Conservation (phyloP, 2,329 filamentous ascomycete genomes). For the Colletotrichum liriopes region DNA sequence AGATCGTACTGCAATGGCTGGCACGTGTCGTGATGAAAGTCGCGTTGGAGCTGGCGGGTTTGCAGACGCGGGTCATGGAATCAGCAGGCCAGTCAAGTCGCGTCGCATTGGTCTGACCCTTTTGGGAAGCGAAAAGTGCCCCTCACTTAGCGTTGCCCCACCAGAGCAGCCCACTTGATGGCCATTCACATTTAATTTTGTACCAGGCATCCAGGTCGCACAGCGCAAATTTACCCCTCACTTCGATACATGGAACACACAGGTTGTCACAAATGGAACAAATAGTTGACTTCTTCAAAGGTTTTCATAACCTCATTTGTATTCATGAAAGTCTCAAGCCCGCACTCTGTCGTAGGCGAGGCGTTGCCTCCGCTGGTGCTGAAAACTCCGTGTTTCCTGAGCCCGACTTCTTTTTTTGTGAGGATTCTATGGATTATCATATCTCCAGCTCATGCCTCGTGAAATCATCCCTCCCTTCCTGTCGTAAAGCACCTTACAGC, state of each 20-base stretch:
- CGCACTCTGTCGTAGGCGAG: slow-evolving; percentile 34
- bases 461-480: slow-evolving; percentile 46
- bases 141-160: slow-evolving; percentile 43
- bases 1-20: background rate
- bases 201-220: background rate
- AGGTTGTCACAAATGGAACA: background rate
- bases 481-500: slow-evolving; percentile 43
- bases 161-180: slow-evolving; percentile 18
- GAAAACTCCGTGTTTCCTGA: slow-evolving; percentile 33
- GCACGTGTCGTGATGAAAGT: slow-evolving; percentile 1
- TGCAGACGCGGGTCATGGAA: background rate
- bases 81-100: slow-evolving; percentile 1
- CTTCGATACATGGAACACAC: background rate
- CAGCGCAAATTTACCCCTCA: slow-evolving; percentile 20
- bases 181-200: background rate
- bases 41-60: slow-evolving; percentile 13
- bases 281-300: slow-evolving; percentile 34
- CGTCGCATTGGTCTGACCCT: slow-evolving; percentile 39
- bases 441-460: slow-evolving; percentile 52
- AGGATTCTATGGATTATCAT: slow-evolving; percentile 44
- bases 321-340: slow-evolving; percentile 39
- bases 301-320: slow-evolving; percentile 42
- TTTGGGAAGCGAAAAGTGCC: slow-evolving; percentile 32
- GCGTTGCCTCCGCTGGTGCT: slow-evolving; percentile 34
- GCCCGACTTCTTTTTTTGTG: slow-evolving; percentile 38